Conservation (phyloP, 176 grass and related monocot genomes). For the Cocos nucifera region DNA sequence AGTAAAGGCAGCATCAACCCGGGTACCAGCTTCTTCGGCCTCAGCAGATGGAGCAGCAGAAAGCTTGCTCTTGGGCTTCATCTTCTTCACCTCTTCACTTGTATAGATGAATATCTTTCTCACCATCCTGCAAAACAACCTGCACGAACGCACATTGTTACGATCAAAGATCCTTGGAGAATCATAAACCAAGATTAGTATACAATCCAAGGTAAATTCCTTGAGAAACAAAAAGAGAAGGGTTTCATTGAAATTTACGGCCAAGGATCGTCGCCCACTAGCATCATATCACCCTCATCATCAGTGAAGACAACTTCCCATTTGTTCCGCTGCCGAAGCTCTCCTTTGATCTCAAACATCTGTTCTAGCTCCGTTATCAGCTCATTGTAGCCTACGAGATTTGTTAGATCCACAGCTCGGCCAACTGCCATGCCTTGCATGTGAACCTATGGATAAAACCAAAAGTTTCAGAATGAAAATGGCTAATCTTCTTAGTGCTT, state of each 20-base stretch:
- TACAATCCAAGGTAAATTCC: too few relatives aligned
- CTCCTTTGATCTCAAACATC: constrained; percentile 12
- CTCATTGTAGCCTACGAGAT: constrained; percentile 7
- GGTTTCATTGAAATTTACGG: neutral
- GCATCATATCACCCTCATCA: constrained; percentile 21
- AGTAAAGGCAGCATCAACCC: neutral
- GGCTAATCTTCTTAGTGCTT: too few relatives aligned
- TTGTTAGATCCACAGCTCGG: constrained; percentile 10
- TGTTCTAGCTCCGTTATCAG: constrained; percentile 16
- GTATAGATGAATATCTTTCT: constrained; percentile 56
- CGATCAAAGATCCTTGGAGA: too few relatives aligned
- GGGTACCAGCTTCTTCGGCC: neutral
- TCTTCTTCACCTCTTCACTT: constrained; percentile 23
- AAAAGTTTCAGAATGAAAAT: neutral
- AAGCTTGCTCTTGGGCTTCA: constrained; percentile 19
- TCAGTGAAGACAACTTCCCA: constrained; percentile 19
- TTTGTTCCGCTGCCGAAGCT: constrained; percentile 9
- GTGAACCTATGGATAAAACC: constrained; percentile 1
- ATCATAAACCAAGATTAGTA: too few relatives aligned
- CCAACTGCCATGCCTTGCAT: constrained; percentile 14
- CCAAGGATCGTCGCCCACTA: constrained; percentile 8
- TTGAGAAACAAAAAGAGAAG: too few relatives aligned
- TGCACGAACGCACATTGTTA: constrained; percentile 7
- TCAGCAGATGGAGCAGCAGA: neutral
- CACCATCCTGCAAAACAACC: constrained; percentile 45